Base-by-base conservation (phyloP, 2,329 filamentous ascomycete genomes). In the Fusarium metavorans region DNA sequence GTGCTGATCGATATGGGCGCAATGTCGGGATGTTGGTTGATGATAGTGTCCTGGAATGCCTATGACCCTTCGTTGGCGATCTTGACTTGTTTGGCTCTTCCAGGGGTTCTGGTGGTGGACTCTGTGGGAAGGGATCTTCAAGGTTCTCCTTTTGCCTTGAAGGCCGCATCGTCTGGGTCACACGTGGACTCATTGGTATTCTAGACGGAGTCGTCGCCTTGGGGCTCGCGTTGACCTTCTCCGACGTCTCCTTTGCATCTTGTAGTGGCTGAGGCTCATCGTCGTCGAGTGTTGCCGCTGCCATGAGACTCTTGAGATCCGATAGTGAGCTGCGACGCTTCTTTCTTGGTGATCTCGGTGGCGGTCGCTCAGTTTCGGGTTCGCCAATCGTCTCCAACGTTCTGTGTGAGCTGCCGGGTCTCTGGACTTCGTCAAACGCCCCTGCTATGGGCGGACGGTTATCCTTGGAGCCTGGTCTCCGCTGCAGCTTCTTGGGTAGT, bases 281-380 rank as follows among this genome's bases (percentile, higher is more conserved):
- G 1, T 83, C 81, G 27, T 83, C 81, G 14, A 92, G 82, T 13
- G 86, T 88, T 10, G 92, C 87, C 65, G 90, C 87, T 45, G 88
- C 88, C 83, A 96, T 92, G 20, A 94, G 85, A 66, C 86, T 88
- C 76, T 91, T 93, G 57, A 98, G 87, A 81, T 98, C 96, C 6
- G 95, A 98, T 48, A 98, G 85, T 30, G 95, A 98, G 84, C 95
- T 98, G 80, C 96, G 92, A 65, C 96, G 90, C 85, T 97, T 98
- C 74, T 92, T 95, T 80, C 89, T 92, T 52, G 86, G 84, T n/a
- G 81, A 81, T 74, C 85, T 88, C 1, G 80, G 70, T 5, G 81
- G 74, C 10, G 77, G 73, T 6, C 82, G 80, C 64, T 88, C 87
- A 18, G 82, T 83, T 0, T 86, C 85, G 1, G 89, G 89, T 77